Base-by-base conservation (phyloP, 805 yeast genomes). In the Zygotorulaspora danielsina region DNA sequence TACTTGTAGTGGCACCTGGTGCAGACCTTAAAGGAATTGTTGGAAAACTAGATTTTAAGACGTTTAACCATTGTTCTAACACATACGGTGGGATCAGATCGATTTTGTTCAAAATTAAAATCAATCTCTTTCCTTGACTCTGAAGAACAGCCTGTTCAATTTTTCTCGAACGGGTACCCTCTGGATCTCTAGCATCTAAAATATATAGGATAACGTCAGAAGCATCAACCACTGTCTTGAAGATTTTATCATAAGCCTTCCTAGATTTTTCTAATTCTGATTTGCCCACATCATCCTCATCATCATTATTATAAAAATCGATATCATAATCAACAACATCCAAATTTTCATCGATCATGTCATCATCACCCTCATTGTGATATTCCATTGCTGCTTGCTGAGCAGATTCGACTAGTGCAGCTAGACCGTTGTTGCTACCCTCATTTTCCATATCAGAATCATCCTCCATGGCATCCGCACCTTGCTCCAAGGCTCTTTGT, bases 181-280 rank as follows among this genome's bases (percentile, higher is more conserved):
- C 95, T 39, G 98, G 98, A 64, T 93, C 96, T 64, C 98, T 81
- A 1, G 98, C 96, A 66, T 90, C 98, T 57, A 90, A 69, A n/a
- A 90, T 96, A 57, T 93, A 90, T 40, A 89, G 71, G 13, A 90
- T 71, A 39, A 90, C 96, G 61, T 90, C 98, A 2, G 97, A 72
- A 16, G 88, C 83, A 45, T 88, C 97, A 16, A 93, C 89, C 25
- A 93, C 97, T 11, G 88, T 74, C 64, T 88, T 89, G 73, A 89
- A 90, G 44, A 90, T 79, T 67, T 89, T 90, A 63, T 90, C 97
- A 60, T 84, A 93, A 5, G 96, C 93, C 61, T 84, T 89, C 62
- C 93, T 76, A 9, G 93, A 84, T 57, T 79, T 80, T 39, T 84
- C 94, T 24, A 74, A 49, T 51, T 76, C 84, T 17, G 66, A 50